phyloP scores from a whole-genome alignment of 305 asterid genomes.

The Fraxinus nigra region DNA sequence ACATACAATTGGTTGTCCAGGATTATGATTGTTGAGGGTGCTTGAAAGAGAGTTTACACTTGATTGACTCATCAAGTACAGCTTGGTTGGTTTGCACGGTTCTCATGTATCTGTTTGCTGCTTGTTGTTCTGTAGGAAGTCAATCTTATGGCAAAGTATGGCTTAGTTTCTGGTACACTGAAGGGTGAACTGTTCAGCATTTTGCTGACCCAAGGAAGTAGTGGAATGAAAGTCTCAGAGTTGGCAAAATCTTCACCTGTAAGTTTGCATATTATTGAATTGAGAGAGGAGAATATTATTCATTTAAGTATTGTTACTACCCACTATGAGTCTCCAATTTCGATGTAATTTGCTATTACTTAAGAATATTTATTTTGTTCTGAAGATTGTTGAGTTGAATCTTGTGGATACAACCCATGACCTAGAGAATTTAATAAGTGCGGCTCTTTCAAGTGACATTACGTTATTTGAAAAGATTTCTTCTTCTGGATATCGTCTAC shows the following conservation, averaged over 20 bases:
- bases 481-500: conserved; percentile 75
- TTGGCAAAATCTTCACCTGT: conserved; percentile 70
- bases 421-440: conserved; percentile 57
- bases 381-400: conserved; percentile 74
- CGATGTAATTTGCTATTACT: conserved; percentile 21
- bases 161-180: conserved; percentile 72
- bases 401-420: conserved; percentile 46
- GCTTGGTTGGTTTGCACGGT: not conserved
- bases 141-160: conserved; percentile 72
- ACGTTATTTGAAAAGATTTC: conserved; percentile 92
- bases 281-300: conserved; percentile 11
- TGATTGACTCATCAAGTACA: not conserved
- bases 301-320: not conserved
- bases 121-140: conserved; percentile 56
- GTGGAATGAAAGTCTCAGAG: conserved; percentile 76
- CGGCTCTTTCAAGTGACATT: conserved; percentile 76
- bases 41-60: conserved; percentile 12
- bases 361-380: conserved; percentile 23
- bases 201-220: conserved; percentile 63
- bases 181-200: conserved; percentile 80
- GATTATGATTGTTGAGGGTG: conserved; percentile 11
- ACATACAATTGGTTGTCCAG: not conserved
- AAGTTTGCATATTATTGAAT: conserved; percentile 35
- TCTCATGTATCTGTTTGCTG: conserved; percentile 1
- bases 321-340: conserved; percentile 12